Base-by-base conservation (phyloP, 495 filamentous ascomycete species). In the Lentithecium fluviatile region DNA sequence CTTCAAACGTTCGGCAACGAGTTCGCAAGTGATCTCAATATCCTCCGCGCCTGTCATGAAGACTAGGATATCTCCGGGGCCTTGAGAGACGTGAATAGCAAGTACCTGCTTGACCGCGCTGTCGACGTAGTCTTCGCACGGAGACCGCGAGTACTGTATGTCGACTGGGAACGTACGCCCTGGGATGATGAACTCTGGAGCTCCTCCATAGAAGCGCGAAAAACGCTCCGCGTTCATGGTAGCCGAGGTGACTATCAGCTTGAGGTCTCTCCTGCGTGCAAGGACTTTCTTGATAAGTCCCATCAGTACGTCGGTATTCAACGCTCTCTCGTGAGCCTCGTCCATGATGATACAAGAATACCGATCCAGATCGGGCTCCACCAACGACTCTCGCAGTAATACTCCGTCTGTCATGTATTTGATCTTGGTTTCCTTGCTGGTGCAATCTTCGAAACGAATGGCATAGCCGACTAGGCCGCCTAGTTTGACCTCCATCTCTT, bases 361-460 rank as follows among this genome's bases (percentile, higher is more conserved):
- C 68, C 89, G 89, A 73, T 97, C 95, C 21, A 99, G 82, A 69
- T 99, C 95, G 15, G 84, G 81, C 68, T 97, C 91, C 49, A 89
- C 88, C 8, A 99, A 82, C 13, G 89, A 96, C 68, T 99, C 95
- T 69, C 95, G 85, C 15, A 99, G 81, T 23, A 99, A 78, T 6
- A 99, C 91, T 74, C 95, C 95, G 69, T 99, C 95, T 1, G 95
- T 99, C 95, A 99, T 97, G 70, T 99, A 99, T 74, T 99, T 99
- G 73, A 99, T 97, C 59, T 85, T 78, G 0, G 95, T 99, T 55
- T 97, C 85, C 62, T 89, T 88, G 73, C 88, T 93, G 2, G 95
- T 99, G 73, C 92, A 97, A 75, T 99, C 95, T 70, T 99, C 95
- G 71, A 99, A 99, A 26, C 95, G 91, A 72, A 99, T 99, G 1